Conservation (phyloP, 371 early-diverging fungal species). For the Mucor lusitanicus region DNA sequence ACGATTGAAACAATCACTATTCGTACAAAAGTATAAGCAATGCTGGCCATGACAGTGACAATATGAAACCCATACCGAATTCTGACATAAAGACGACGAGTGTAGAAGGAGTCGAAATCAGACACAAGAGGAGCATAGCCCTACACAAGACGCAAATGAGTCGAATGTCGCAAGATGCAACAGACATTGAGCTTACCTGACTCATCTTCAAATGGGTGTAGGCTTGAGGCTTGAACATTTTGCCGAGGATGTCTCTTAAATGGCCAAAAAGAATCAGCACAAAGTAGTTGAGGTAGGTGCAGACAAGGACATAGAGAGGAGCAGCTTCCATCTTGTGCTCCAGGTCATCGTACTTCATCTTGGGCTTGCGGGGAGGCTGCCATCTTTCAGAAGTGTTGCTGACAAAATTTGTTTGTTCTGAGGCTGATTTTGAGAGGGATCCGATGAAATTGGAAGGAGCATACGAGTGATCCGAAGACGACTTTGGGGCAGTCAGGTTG, state of each 20-base stretch:
- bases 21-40: not conserved
- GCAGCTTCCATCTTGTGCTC: slow-evolving; percentile 54
- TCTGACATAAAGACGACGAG: slow-evolving; percentile 91
- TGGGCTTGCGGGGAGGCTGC: slow-evolving; percentile 33
- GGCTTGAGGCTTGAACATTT: slow-evolving; percentile 67
- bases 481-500: slow-evolving; percentile 28
- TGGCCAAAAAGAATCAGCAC: slow-evolving; percentile 95
- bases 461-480: slow-evolving; percentile 26
- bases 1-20: slow-evolving; percentile 94
- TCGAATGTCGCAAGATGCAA: not conserved
- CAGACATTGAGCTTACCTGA: slow-evolving; percentile 49
- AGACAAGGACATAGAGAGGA: slow-evolving; percentile 80
- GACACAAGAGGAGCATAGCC: slow-evolving; percentile 91
- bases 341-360: slow-evolving; percentile 38
- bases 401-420: slow-evolving; percentile 16
- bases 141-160: slow-evolving; percentile 23
- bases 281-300: slow-evolving; percentile 96
- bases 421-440: slow-evolving; percentile 23
- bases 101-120: slow-evolving; percentile 98
- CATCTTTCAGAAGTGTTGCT: slow-evolving; percentile 17
- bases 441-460: slow-evolving; percentile 20
- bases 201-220: slow-evolving; percentile 74
- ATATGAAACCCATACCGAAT: slow-evolving; percentile 61
- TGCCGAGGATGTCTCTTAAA: slow-evolving; percentile 87
- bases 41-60: not conserved